These are phyloP conservation scores for Yamadazyma songkhlaensis DNA, from an alignment of 1,139 yeast genomes.

Conservation along the genomic window DNA sequence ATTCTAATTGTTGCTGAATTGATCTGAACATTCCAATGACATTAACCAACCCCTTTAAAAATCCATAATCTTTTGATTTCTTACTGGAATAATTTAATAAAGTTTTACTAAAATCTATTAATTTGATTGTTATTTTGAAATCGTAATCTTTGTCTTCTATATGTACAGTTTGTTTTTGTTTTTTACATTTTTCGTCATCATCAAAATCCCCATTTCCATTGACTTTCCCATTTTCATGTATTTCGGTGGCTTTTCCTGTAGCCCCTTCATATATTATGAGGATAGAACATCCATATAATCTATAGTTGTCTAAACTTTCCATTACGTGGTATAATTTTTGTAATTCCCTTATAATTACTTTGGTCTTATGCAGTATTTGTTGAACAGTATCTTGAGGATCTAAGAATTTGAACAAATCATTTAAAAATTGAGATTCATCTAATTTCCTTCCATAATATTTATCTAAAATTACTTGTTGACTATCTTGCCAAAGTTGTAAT, in stretches of 20 bases:
- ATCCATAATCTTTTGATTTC: conserved; percentile 61
- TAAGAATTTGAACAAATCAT: conserved; percentile 70
- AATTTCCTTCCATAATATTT: conserved; percentile 89
- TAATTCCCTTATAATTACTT: conserved; percentile 59
- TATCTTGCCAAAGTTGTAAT: conserved; percentile 55
- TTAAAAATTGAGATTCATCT: conserved; percentile 74
- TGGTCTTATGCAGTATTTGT: conserved; percentile 68
- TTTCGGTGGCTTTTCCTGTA: not conserved
- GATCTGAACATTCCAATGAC: conserved; percentile 59
- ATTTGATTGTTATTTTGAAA: conserved; percentile 51
- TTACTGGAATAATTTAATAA: conserved; percentile 27
- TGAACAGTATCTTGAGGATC: conserved; percentile 64
- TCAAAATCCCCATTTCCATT: not conserved
- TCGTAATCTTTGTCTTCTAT: conserved; percentile 2
- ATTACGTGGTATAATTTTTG: conserved; percentile 57
- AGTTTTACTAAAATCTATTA: conserved; percentile 89
- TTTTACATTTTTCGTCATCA: not conserved
- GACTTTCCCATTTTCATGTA: conserved; percentile 32
- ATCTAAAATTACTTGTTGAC: conserved; percentile 52
- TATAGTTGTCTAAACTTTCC: conserved; percentile 62
- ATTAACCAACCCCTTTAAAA: conserved; percentile 74
- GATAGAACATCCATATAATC: conserved; percentile 89
- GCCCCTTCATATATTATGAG: conserved; percentile 66
- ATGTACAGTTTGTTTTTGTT: not conserved
- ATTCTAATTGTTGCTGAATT: conserved; percentile 28